A percentile compares a stretch with the other conserved stretches of the same genome.
phyloP scores from a whole-genome alignment of 352 stramenopile genomes.

The Blastocystis sp. region DNA sequence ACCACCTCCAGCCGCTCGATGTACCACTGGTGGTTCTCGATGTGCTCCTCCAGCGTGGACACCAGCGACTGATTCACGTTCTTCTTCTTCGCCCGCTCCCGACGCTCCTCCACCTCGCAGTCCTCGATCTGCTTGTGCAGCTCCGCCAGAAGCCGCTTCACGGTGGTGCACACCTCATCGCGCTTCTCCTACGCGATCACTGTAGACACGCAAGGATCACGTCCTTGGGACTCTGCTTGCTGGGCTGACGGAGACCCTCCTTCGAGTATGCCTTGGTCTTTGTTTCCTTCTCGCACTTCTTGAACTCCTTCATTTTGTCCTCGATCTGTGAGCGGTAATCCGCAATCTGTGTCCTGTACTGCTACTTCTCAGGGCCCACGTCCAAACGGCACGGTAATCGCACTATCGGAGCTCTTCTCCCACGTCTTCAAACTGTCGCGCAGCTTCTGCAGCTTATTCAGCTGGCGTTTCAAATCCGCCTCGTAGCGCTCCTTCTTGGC shows the following conservation, averaged over 20 bases:
- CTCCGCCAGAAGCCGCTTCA: constrained; percentile 31
- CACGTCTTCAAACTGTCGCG: constrained; percentile 62
- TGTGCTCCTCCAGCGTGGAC: constrained; percentile 10
- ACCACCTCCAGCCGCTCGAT: constrained; percentile 33
- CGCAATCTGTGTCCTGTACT: constrained; percentile 50
- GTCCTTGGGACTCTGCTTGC: constrained; percentile 63
- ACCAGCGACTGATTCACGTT: constrained; percentile 27
- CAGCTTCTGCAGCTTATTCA: constrained; percentile 62
- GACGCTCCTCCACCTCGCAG: constrained; percentile 23
- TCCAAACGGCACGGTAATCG: constrained; percentile 4
- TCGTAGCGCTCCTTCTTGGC: constrained; percentile 59
- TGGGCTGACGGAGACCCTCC: constrained; percentile 38
- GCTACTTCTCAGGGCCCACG: not conserved
- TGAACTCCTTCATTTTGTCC: constrained; percentile 49
- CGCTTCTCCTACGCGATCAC: constrained; percentile 61
- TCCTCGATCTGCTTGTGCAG: constrained; percentile 64
- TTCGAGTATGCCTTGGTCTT: constrained; percentile 68
- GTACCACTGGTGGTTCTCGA: constrained; percentile 58
- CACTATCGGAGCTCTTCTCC: constrained; percentile 15
- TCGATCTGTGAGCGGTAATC: constrained; percentile 42
- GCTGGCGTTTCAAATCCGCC: constrained; percentile 59
- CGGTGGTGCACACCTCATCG: not conserved
- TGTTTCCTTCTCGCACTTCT: constrained; percentile 67
- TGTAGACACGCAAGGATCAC: not conserved
- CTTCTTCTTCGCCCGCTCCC: constrained; percentile 20